Percentiles rank a stretch among this genome's conserved stretches.
Evolutionary conservation across 2,329 filamentous ascomycete genomes (phyloP).

Genomic region (Phaeosphaeriaceae sp.): DNA sequence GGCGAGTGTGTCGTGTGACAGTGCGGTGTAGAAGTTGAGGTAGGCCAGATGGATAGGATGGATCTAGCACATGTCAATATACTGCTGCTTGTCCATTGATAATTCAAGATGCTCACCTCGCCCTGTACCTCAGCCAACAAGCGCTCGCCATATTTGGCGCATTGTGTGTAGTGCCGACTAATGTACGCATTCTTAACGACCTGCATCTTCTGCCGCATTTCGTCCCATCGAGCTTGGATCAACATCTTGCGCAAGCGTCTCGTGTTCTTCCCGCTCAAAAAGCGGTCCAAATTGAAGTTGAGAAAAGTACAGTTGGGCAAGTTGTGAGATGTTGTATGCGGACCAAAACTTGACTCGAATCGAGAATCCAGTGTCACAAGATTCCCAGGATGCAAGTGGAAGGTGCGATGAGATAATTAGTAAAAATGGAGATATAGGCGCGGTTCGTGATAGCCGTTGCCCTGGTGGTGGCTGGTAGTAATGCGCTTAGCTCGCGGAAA

Average conservation of each 20-base stretch:
- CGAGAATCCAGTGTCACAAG: slow-evolving; percentile 1
- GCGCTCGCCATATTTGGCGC: slow-evolving; percentile 34
- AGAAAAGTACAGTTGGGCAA: slow-evolving; percentile 6
- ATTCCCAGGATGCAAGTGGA: neutral
- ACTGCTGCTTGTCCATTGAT: no score
- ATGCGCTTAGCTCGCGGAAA: slow-evolving; percentile 6
- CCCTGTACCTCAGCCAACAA: slow-evolving; percentile 28
- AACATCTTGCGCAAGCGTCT: slow-evolving; percentile 15
- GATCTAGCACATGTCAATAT: slow-evolving; percentile 24
- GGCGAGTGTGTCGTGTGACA: slow-evolving; percentile 47
- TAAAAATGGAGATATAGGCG: neutral
- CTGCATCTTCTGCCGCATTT: slow-evolving; percentile 33
- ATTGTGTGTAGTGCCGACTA: slow-evolving; percentile 46
- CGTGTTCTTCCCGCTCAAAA: slow-evolving; percentile 5
- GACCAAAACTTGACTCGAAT: neutral
- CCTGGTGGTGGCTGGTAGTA: neutral
- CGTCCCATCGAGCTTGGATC: slow-evolving; percentile 22
- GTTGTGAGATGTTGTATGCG: slow-evolving; percentile 5
- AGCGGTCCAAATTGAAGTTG: slow-evolving; percentile 10
- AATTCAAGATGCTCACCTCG: slow-evolving; percentile 24
- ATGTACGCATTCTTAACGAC: slow-evolving; percentile 42
- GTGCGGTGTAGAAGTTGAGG: slow-evolving; percentile 48
- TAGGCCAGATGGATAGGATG: slow-evolving; percentile 45
- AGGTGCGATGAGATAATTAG: neutral
- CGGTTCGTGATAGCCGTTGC: slow-evolving; percentile 1